Conservation (phyloP, 352 stramenopile species). For the Phytophthora citricola region DNA sequence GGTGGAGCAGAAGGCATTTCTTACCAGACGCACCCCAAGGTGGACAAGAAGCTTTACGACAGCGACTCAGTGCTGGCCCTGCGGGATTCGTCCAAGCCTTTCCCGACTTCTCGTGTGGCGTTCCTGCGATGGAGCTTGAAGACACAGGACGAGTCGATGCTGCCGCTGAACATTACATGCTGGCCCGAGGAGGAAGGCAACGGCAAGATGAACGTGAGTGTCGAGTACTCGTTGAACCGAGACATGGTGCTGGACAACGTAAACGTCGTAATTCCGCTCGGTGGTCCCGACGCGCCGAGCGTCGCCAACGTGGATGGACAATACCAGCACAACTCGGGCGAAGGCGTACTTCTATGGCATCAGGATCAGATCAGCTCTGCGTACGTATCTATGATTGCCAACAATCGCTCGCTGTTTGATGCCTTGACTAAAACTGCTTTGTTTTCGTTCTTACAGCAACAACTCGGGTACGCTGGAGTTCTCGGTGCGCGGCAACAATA, state of each 20-base stretch:
- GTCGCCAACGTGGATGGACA: conserved; percentile 84
- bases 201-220: conserved; percentile 89
- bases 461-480: conserved; percentile 86
- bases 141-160: conserved; percentile 85
- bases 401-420: background rate
- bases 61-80: conserved; percentile 79
- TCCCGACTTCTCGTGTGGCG: conserved; percentile 80
- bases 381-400: conserved; percentile 47
- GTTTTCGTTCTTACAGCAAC: conserved; percentile 55
- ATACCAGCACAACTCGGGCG: conserved; percentile 86
- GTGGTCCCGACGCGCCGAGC: conserved; percentile 70
- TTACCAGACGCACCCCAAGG: conserved; percentile 89
- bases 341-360: conserved; percentile 83
- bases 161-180: conserved; percentile 89
- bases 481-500: conserved; percentile 74
- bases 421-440: conserved; percentile 15
- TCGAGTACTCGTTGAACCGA: conserved; percentile 89
- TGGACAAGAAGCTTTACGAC: conserved; percentile 90
- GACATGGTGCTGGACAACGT: conserved; percentile 92
- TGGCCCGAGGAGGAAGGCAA: conserved; percentile 87
- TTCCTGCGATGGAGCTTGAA: conserved; percentile 89
- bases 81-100: conserved; percentile 85
- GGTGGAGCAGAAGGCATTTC: conserved; percentile 74
- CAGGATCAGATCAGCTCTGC: conserved; percentile 76
- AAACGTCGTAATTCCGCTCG: conserved; percentile 84